Conservation (phyloP, 2,329 filamentous ascomycete species). For the Trichoderma sp. region DNA sequence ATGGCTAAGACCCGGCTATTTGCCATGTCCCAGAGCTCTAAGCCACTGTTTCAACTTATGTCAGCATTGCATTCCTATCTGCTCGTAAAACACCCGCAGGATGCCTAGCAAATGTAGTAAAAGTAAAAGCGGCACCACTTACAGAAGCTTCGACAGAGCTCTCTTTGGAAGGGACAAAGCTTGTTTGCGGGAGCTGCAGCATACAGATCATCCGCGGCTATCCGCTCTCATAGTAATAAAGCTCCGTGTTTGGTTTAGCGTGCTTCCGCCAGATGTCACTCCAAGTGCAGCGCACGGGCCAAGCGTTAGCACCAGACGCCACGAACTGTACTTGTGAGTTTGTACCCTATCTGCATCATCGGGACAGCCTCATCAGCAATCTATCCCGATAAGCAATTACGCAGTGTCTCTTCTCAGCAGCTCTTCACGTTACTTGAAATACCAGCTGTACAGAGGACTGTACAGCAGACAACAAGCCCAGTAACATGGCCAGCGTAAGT, state of each 20-base stretch:
- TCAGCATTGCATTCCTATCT: not conserved
- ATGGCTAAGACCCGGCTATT: constrained; percentile 16
- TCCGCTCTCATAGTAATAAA: not conserved
- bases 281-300: not conserved
- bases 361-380: not conserved
- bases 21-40: not conserved
- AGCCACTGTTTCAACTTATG: not conserved
- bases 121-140: not conserved
- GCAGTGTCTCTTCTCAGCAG: not conserved
- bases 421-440: not conserved
- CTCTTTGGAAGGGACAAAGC: not conserved
- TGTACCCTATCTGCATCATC: not conserved
- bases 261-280: not conserved
- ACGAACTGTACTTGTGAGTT: not conserved
- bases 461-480: not conserved
- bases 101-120: not conserved
- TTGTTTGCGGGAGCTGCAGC: not conserved
- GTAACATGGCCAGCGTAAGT: constrained; percentile 10
- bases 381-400: not conserved
- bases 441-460: not conserved
- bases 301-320: not conserved
- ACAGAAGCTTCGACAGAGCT: not conserved
- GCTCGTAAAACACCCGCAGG: not conserved
- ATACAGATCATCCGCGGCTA: not conserved
- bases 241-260: not conserved